Evolutionary conservation across 495 filamentous ascomycete species (phyloP), one percentile per base, ranked within the genome.

Genomic region (Tuber microsphaerosporum): DNA sequence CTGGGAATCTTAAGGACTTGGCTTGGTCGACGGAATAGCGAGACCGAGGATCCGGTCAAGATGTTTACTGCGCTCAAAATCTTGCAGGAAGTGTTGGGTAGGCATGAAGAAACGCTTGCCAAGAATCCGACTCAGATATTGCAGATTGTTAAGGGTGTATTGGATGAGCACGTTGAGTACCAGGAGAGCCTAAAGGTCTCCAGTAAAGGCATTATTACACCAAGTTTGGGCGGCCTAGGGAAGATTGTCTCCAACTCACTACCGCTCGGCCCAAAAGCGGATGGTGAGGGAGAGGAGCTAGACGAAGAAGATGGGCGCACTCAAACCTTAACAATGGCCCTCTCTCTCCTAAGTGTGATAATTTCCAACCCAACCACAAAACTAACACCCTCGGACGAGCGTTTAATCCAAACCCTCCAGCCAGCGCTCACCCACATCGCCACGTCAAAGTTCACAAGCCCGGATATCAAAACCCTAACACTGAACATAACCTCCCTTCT

Each of bases 111-210:
- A 16, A 69, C 37, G 45, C 70, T 83, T 14, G 81, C 81, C 31
- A 82, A 77, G 69, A 78, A 76, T 26, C 81, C 81, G 1, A 77
- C 79, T 26, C 74, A 83, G 74, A 77, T 77, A 8, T 71, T 83
- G 17, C 81, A 83, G 75, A 76, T 83, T 41, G 74, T 83, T 20
- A 72, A 73, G 17, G 76, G 73, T 3, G 79, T 83, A 19, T 42
- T 83, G 45, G 79, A 69, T 12, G 81, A 83, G 74, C 82, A 81
- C 31, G 70, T 82, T 1, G n/a, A 71, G 26, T 81, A 70, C 41
- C 56, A 70, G 10, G 77, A 81, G 39, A 48, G 26, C 2, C 61
- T 56, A 14, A 75, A 78, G 37, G 19, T 34, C 17, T 71, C 69
- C 20, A 48, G 68, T 7, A n/a, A 42, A 43, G 51, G 48, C 26